Evolutionary conservation across 1,284 basidiomycete genomes (phyloP), one percentile per base, ranked within the genome.

Genomic region (Hemileia vastatrix): DNA sequence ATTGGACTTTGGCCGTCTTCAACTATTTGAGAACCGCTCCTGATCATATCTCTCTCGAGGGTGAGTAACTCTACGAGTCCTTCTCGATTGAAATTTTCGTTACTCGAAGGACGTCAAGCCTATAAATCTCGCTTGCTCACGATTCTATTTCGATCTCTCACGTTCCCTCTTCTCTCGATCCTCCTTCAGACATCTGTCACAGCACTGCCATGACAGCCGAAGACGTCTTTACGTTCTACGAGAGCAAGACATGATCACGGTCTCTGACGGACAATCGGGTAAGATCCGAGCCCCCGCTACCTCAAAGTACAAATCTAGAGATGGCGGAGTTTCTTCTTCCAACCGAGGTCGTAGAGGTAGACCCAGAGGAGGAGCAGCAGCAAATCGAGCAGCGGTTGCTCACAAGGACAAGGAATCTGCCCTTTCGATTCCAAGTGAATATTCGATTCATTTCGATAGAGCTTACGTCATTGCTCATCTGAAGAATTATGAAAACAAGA

Each of bases 1-100:
- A 98, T 75, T 98, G 95, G 94, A 90, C 86, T 11, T 78, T 94
- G 54, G 82, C 90, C 19, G 77, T 98, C 59, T 92, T 91, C 83
- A 82, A 86, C 60, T 90, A 85, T 76, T 81, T 95, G 1, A 32
- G 43, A n/a, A 81, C 79, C 9, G 82, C 84, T 5, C 80, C 84
- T n/a, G 79, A 79, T 40, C 78, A 81, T 54, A 81, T 85, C 23
- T 81, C 81, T 31, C 77, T 95, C 55, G 86, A 91, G 81, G 88
- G 90, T 89, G 67, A 70, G 81, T 73, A 45, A 47, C n/a, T 33
- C 24, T 48, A 57, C 56, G 55, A 43, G 24, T 21, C 23, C 3
- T 15, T 15, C 5, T 47, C 31, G 18, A 6, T 56, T 13, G 19
- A 6, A 18, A 51, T 19, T 6, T 23, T 6, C 27, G 27, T 21